These are phyloP conservation scores for Cyberlindnera xylosilytica DNA, from an alignment of 805 yeast genomes.

Conservation along the genomic window DNA sequence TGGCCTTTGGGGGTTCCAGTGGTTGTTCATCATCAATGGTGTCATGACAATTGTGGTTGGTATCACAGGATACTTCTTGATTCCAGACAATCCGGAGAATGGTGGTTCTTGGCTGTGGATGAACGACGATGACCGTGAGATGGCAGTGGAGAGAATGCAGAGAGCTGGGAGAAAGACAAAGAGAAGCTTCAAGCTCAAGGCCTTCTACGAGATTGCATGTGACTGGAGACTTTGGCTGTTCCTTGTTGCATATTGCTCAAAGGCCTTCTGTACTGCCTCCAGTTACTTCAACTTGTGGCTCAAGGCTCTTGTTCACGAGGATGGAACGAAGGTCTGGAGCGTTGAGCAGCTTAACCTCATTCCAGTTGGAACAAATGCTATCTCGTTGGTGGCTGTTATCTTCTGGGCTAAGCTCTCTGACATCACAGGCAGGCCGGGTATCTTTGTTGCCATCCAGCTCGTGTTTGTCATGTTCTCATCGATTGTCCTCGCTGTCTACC, in stretches of 20 bases:
- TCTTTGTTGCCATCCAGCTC: neutral
- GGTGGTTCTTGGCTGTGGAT: slow-evolving; percentile 30
- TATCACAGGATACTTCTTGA: slow-evolving; percentile 31
- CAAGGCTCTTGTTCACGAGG: slow-evolving; percentile 15
- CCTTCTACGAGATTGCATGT: neutral
- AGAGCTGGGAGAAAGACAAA: slow-evolving; percentile 16
- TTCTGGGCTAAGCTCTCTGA: slow-evolving; percentile 16
- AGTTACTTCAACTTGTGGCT: slow-evolving; percentile 17
- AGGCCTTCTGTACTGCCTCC: slow-evolving; percentile 9
- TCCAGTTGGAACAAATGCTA: slow-evolving; percentile 22
- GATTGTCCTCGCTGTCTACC: neutral
- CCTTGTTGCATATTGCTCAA: slow-evolving; percentile 12
- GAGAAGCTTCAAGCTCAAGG: slow-evolving; percentile 8
- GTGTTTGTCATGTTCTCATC: neutral
- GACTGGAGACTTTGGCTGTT: slow-evolving; percentile 19
- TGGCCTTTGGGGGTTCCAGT: slow-evolving; percentile 16
- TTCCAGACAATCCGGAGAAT: slow-evolving; percentile 37
- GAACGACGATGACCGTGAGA: slow-evolving; percentile 27
- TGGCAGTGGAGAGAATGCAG: slow-evolving; percentile 26
- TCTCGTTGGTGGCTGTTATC: slow-evolving; percentile 15
- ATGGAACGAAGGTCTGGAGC: slow-evolving; percentile 14
- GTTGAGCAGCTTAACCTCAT: slow-evolving; percentile 18
- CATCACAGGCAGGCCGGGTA: neutral
- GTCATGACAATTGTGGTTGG: slow-evolving; percentile 27
- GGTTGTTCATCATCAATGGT: slow-evolving; percentile 20